These are phyloP conservation scores for Austroboletus olivaceoglutinosus DNA, from an alignment of 1,284 basidiomycete species.

Conservation along the genomic window DNA sequence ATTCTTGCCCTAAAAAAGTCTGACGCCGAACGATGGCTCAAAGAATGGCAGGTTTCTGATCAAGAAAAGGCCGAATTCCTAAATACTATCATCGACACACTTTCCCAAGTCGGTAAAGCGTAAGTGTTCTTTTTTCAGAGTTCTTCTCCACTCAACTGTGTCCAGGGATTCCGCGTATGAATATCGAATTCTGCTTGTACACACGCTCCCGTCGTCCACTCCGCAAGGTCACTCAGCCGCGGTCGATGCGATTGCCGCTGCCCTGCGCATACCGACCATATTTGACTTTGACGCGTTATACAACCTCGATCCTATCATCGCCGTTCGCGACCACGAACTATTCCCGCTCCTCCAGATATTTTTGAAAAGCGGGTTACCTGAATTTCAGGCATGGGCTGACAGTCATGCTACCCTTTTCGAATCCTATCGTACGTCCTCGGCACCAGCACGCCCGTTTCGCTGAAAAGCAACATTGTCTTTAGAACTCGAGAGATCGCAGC, in stretches of 20 bases:
- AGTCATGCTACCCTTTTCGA: conserved; percentile 52
- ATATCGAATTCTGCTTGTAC: conserved; percentile 61
- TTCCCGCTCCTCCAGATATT: conserved; percentile 73
- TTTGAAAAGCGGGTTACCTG: conserved; percentile 61
- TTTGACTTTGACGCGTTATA: conserved; percentile 85
- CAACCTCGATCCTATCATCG: conserved; percentile 69
- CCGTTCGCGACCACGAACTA: conserved; percentile 65
- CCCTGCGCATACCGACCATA: conserved; percentile 66
- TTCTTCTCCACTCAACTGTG: neutral
- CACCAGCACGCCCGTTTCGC: neutral
- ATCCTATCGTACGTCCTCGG: conserved; percentile 55
- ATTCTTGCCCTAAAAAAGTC: conserved; percentile 61
- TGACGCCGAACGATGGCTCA: conserved; percentile 71
- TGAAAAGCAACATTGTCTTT: neutral
- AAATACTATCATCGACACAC: conserved; percentile 62
- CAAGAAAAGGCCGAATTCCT: conserved; percentile 73
- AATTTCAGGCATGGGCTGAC: conserved; percentile 64
- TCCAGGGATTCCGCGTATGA: conserved; percentile 59
- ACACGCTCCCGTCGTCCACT: conserved; percentile 55
- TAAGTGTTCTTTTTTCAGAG: conserved; percentile 36
- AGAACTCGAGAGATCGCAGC: conserved; percentile 54
- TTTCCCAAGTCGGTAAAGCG: conserved; percentile 57
- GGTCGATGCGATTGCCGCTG: conserved; percentile 60
- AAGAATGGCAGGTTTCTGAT: conserved; percentile 71
- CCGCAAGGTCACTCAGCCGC: conserved; percentile 52